Evolutionary conservation across 495 filamentous ascomycete genomes (phyloP), one percentile per base, ranked within the genome.

Genomic region (Aspergillus sclerotiicarbonarius): DNA sequence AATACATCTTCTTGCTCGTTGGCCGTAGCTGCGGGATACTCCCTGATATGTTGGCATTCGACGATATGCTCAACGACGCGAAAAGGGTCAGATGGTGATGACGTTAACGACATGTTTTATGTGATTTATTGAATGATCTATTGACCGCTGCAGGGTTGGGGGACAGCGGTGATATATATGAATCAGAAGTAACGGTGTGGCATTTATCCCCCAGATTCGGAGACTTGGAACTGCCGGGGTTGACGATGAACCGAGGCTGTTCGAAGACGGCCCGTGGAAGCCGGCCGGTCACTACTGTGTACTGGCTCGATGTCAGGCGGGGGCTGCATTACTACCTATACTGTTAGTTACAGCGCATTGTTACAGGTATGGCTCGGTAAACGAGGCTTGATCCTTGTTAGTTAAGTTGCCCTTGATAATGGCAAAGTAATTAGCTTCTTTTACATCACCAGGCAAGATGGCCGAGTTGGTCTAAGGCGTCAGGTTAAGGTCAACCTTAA

Each of bases 31-130:
- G 62, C 75, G 8, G 85, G 78, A 65, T 88, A 91, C 62, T 92
- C 89, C 58, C 90, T 79, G 63, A 91, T 80, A 71, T 92, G 88
- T 65, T 89, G 82, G 55, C 79, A 76, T 19, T 82, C 77, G 62
- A 90, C 69, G 25, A 75, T 71, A 72, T 92, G 89, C 64, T 88
- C 81, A 58, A 80, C 72, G 45, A 86, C 68, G 54, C 73, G 71
- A 63, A 87, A 86, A 44, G 72, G 71, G n/a, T 57, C 54, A 59
- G 62, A 50, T 48, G 57, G 5, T 48, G 37, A 20, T 6, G 58
- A 18, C 35, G 48, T 21, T 19, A 37, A 32, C 12, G 59, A 62
- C 64, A 73, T 73, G 47, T n/a, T 64, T 8, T 25, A 20, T 47
- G 8, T 8, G 29, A 8, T 10, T 33, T 54, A 57, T 49, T 19